phyloP scores from a whole-genome alignment of 2,329 filamentous ascomycete species.

The Talaromyces sp. region DNA sequence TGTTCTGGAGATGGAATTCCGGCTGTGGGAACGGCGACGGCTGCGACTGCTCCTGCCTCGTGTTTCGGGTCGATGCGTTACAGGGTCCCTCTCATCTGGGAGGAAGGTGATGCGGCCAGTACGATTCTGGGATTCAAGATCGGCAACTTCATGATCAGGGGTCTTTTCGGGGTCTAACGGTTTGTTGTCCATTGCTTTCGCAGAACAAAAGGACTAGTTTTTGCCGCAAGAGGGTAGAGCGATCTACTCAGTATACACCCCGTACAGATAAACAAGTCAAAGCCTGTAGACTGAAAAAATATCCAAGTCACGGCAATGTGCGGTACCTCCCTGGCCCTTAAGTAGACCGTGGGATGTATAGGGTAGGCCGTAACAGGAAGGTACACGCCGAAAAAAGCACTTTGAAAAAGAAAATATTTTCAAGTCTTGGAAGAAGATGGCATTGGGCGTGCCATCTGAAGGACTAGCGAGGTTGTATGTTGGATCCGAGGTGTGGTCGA shows the following conservation, averaged over 20 bases:
- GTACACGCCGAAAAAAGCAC: constrained; percentile 1
- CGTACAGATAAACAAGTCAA: neutral
- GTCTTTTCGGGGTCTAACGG: neutral
- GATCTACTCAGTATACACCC: no score
- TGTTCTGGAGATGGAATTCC: constrained; percentile 3
- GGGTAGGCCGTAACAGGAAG: constrained; percentile 1
- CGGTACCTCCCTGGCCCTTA: neutral
- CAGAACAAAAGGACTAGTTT: neutral
- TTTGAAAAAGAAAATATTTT: constrained; percentile 1
- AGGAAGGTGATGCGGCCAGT: constrained; percentile 11
- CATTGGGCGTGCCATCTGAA: neutral
- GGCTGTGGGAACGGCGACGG: constrained; percentile 2
- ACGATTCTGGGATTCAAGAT: constrained; percentile 1
- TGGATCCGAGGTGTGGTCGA: neutral
- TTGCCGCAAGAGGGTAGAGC: neutral
- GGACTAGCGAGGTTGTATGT: neutral
- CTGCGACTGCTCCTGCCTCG: neutral
- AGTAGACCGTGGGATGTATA: neutral
- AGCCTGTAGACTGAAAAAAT: neutral
- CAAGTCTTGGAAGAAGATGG: neutral
- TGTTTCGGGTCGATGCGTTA: neutral
- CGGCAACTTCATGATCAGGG: neutral
- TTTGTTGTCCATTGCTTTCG: constrained; percentile 7
- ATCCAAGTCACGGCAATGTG: neutral
- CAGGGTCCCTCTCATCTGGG: constrained; percentile 6